phyloP scores from a whole-genome alignment of 1,284 basidiomycete species.

The Ceratobasidium sp. region DNA sequence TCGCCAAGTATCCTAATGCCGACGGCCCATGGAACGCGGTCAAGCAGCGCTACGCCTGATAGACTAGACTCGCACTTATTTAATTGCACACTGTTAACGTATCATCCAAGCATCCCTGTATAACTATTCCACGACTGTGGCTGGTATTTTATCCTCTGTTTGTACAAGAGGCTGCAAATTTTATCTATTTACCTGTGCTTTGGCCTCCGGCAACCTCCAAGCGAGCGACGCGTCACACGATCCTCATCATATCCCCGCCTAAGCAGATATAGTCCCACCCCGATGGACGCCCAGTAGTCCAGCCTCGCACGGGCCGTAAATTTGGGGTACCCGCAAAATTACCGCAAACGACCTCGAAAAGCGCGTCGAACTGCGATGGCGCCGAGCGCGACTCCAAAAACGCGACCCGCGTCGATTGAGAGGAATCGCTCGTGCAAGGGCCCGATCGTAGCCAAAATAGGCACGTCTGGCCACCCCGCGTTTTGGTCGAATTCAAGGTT shows the following conservation, averaged over 20 bases:
- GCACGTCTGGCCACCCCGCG: slow-evolving; percentile 10
- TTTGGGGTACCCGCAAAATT: slow-evolving; percentile 27
- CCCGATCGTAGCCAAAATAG: slow-evolving; percentile 14
- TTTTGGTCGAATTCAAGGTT: slow-evolving; percentile 26
- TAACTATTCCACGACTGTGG: neutral
- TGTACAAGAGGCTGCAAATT: slow-evolving; percentile 10
- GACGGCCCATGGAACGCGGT: slow-evolving; percentile 22
- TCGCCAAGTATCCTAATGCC: slow-evolving; percentile 60
- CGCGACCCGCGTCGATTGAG: slow-evolving; percentile 10
- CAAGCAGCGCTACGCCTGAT: slow-evolving; percentile 30
- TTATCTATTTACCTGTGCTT: neutral
- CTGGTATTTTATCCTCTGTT: slow-evolving; percentile 27
- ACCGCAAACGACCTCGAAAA: neutral
- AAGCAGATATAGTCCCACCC: too few species aligned
- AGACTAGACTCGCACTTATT: slow-evolving; percentile 22
- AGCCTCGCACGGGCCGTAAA: slow-evolving; percentile 3
- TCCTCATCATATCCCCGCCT: neutral
- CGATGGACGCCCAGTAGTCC: too few species aligned
- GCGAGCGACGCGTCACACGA: neutral
- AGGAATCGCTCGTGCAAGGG: neutral
- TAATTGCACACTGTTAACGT: neutral
- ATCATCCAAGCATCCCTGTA: neutral
- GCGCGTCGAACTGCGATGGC: slow-evolving; percentile 9
- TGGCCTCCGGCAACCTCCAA: neutral
- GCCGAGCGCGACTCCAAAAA: slow-evolving; percentile 7